phyloP scores from a whole-genome alignment of 306 rosid species.

The Begonia masoniana region DNA sequence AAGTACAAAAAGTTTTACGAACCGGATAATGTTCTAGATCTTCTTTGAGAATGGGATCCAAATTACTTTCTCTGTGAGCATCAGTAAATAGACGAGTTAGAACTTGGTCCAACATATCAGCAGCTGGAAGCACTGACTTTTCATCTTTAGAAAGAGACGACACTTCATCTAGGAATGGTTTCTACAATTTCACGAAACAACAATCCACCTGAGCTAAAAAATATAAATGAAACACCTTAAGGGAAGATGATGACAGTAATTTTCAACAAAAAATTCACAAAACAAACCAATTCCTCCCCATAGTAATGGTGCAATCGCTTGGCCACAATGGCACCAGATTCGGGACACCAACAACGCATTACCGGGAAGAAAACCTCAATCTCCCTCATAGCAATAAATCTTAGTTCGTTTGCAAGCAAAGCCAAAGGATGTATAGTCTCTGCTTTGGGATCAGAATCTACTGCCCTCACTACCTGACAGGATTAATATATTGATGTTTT shows the following conservation, averaged over 20 bases:
- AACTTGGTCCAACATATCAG: constrained; percentile 31
- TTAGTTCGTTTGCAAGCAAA: constrained; percentile 38
- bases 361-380: constrained; percentile 28
- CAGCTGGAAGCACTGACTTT: constrained; percentile 35
- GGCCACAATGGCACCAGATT: constrained; percentile 30
- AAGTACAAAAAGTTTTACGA: constrained; percentile 6
- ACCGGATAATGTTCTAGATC: constrained; percentile 41
- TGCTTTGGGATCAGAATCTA: constrained; percentile 26
- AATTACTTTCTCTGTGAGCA: constrained; percentile 23
- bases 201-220: constrained; percentile 2
- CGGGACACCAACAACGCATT: constrained; percentile 26
- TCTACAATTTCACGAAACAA: constrained; percentile 17
- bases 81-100: constrained; percentile 26
- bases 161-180: constrained; percentile 31
- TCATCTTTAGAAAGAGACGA: constrained; percentile 42
- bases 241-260: neutral
- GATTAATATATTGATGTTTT: constrained; percentile 2
- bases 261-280: constrained; percentile 1
- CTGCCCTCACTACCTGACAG: constrained; percentile 24
- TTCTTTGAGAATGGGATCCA: constrained; percentile 8
- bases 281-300: constrained; percentile 43
- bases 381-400: constrained; percentile 38
- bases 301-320: constrained; percentile 25
- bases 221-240: neutral
- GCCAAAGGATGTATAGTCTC: constrained; percentile 32